These are phyloP conservation scores for Kuraishia floccosa DNA, from an alignment of 805 yeast genomes.

Conservation along the genomic window DNA sequence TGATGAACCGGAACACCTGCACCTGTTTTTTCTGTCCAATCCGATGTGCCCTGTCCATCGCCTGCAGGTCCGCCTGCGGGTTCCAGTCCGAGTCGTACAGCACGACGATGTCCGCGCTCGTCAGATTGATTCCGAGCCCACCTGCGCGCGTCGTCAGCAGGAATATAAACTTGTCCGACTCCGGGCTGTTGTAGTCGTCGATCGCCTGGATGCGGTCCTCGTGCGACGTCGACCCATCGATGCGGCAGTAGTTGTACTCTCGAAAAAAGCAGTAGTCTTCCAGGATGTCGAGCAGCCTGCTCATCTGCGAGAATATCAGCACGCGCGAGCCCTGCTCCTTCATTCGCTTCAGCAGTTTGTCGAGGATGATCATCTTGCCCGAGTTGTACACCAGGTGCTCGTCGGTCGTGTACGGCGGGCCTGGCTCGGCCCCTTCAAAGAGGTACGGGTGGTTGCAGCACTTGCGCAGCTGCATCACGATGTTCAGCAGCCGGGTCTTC, in stretches of 20 bases:
- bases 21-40: constrained; percentile 83
- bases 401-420: constrained; percentile 81
- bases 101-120: constrained; percentile 68
- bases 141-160: constrained; percentile 80
- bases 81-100: constrained; percentile 80
- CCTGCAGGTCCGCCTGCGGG: constrained; percentile 83
- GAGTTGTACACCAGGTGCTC: constrained; percentile 71
- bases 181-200: constrained; percentile 74
- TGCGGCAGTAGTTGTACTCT: constrained; percentile 61
- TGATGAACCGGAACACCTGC: constrained; percentile 63
- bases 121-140: constrained; percentile 77
- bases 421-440: constrained; percentile 86
- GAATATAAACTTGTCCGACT: constrained; percentile 57
- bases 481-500: constrained; percentile 80
- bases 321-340: constrained; percentile 68
- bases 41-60: constrained; percentile 86
- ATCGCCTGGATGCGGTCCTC: constrained; percentile 65
- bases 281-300: constrained; percentile 66
- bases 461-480: constrained; percentile 86
- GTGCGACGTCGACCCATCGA: constrained; percentile 78
- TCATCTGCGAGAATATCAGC: constrained; percentile 74
- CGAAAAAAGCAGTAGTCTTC: constrained; percentile 73
- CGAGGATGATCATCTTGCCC: constrained; percentile 62
- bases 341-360: constrained; percentile 54
- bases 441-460: constrained; percentile 87